Percentiles rank a stretch among this genome's conserved stretches.
Conservation (phyloP, 352 stramenopile genomes). For the Phytophthora foliorum region DNA sequence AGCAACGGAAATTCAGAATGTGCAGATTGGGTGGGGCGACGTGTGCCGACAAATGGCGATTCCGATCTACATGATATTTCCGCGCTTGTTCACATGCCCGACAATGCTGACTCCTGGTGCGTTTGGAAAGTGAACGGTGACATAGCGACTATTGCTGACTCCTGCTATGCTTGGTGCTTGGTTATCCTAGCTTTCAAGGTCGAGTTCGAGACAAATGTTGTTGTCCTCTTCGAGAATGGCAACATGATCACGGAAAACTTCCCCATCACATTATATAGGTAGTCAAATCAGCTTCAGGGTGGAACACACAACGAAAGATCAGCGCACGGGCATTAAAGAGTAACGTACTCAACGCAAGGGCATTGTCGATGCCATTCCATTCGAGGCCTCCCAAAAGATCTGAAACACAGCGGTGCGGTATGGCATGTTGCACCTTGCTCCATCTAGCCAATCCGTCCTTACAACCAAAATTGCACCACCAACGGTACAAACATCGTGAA, state of each 20-base stretch:
- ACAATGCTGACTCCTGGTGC: constrained; percentile 87
- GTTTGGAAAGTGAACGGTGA: constrained; percentile 2
- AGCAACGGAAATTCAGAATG: constrained; percentile 96
- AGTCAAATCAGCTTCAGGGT: constrained; percentile 12
- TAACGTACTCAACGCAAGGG: too few relatives aligned
- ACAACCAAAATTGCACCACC: too few relatives aligned
- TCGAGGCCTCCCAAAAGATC: too few relatives aligned
- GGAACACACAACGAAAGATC: too few relatives aligned
- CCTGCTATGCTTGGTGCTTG: constrained; percentile 7
- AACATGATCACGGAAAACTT: constrained; percentile 94
- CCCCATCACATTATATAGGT: constrained; percentile 88
- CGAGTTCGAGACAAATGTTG: constrained; percentile 94
- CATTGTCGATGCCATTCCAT: too few relatives aligned
- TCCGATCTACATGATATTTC: constrained; percentile 96
- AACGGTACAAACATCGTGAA: too few relatives aligned
- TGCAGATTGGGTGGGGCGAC: constrained; percentile 94
- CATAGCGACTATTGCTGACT: background rate
- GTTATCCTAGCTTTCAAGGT: constrained; percentile 85
- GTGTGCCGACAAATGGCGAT: constrained; percentile 91
- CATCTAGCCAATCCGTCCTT: too few relatives aligned
- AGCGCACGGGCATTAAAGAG: too few relatives aligned
- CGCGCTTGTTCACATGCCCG: constrained; percentile 92
- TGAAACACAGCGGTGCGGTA: too few relatives aligned
- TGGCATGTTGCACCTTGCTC: too few relatives aligned
- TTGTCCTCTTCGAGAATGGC: constrained; percentile 92